Conservation (phyloP, 306 rosid genomes). For the Neltuma alba region DNA sequence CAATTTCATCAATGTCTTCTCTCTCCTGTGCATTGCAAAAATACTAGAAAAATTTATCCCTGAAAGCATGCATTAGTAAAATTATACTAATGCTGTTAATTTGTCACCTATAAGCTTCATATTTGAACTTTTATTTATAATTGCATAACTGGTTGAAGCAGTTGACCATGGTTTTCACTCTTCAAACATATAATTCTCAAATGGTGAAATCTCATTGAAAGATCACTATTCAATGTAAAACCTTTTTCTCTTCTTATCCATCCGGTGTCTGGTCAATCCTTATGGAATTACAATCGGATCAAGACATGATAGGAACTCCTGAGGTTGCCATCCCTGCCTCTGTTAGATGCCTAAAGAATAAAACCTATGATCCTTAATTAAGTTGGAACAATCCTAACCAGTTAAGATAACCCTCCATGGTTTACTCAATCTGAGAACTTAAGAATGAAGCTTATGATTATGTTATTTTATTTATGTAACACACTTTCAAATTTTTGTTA, state of each 20-base stretch:
- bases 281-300: no score
- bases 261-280: no score
- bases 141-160: slow-evolving; percentile 33
- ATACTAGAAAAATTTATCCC: background rate
- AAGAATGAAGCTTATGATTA: background rate
- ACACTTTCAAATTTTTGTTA: background rate
- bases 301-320: no score
- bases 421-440: no score
- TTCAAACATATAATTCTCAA: background rate
- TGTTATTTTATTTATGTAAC: background rate
- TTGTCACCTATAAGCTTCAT: slow-evolving; percentile 32
- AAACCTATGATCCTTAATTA: no score
- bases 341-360: no score
- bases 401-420: no score
- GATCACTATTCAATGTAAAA: no score
- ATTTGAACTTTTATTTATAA: slow-evolving; percentile 12
- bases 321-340: no score
- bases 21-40: slow-evolving; percentile 47
- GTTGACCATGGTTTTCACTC: slow-evolving; percentile 34
- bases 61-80: slow-evolving; percentile 44
- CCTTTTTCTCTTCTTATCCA: no score
- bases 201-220: background rate
- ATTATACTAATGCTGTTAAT: slow-evolving; percentile 15
- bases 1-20: slow-evolving; percentile 27
- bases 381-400: no score